Conservation (phyloP, 306 rosid genomes). For the Fagus sylvatica region DNA sequence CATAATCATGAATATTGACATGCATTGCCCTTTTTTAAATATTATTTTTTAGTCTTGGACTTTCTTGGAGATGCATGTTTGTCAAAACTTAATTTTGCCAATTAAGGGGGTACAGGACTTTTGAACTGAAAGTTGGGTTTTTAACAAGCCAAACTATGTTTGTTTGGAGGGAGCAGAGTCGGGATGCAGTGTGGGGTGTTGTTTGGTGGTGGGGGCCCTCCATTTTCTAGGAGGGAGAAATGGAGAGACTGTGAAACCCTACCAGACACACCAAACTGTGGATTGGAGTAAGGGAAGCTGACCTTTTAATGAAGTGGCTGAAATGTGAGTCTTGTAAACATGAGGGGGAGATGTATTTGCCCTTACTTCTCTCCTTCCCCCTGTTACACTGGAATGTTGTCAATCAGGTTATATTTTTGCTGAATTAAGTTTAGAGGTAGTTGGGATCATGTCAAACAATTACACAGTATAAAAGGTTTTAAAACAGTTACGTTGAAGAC, state of each 20-base stretch:
- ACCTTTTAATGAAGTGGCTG: not conserved
- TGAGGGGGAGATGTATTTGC: too few species aligned
- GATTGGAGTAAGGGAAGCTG: not conserved
- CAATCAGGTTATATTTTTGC: not conserved
- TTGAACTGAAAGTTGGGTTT: not conserved
- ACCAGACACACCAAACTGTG: not conserved
- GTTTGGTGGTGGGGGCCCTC: not conserved
- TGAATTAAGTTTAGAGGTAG: not conserved
- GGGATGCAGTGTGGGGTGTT: not conserved
- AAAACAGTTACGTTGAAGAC: not conserved
- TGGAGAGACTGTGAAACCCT: not conserved
- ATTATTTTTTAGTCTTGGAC: not conserved
- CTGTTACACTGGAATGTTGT: not conserved
- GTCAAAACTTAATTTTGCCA: not conserved
- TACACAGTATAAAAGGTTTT: not conserved
- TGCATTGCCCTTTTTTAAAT: not conserved
- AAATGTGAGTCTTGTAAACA: not conserved
- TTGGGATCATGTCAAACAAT: not conserved
- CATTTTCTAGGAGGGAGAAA: not conserved
- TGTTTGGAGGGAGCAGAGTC: not conserved
- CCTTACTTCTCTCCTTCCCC: too few species aligned
- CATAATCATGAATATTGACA: not conserved
- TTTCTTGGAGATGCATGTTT: not conserved
- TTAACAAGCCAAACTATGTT: not conserved
- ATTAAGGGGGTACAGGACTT: not conserved